Evolutionary conservation across 371 early-diverging fungal genomes (phyloP).

Genomic region (Capillidium heterosporum): DNA sequence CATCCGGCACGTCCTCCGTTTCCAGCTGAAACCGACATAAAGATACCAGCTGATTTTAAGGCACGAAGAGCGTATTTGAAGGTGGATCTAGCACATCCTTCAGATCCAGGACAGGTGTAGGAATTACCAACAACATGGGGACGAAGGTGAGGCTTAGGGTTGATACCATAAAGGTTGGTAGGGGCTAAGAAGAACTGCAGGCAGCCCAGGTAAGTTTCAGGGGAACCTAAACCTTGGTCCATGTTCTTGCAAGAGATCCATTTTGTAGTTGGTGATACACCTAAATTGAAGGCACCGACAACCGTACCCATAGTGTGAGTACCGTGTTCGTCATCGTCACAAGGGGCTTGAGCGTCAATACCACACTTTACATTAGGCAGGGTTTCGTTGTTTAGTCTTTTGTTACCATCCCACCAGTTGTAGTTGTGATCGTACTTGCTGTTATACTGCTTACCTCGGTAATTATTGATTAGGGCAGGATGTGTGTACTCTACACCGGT

Average conservation of each 20-base stretch:
- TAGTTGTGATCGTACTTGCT: neutral
- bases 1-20: neutral
- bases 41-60: neutral
- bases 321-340: slow-evolving; percentile 5
- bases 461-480: slow-evolving; percentile 43
- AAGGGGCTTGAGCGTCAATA: neutral
- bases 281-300: neutral
- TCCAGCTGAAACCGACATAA: slow-evolving; percentile 3
- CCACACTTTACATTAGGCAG: neutral
- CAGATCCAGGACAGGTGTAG: neutral
- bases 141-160: neutral
- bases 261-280: neutral
- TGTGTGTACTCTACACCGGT: slow-evolving; percentile 40
- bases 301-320: slow-evolving; percentile 3
- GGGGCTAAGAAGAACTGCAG: slow-evolving; percentile 5
- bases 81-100: neutral
- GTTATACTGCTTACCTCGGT: neutral
- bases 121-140: slow-evolving; percentile 5
- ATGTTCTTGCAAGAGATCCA: slow-evolving; percentile 6
- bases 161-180: neutral
- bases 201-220: slow-evolving; percentile 3
- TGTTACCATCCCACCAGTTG: neutral
- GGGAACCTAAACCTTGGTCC: neutral
- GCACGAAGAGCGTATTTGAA: neutral
- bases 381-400: neutral